Base-by-base conservation (phyloP, 2,329 filamentous ascomycete species). In the Exophiala xenobiotica region DNA sequence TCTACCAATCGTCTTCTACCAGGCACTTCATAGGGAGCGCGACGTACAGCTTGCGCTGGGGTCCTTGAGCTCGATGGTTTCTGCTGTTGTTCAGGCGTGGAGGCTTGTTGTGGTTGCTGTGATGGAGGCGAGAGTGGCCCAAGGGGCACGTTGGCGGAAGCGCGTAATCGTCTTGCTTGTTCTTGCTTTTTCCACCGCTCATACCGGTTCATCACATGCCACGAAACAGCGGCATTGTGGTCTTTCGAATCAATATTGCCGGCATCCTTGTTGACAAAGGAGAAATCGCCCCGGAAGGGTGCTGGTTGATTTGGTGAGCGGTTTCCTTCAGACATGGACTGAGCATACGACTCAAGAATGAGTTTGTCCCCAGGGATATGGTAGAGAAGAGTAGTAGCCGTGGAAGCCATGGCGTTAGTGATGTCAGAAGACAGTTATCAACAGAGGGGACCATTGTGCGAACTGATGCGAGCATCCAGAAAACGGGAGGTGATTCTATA, bases 181-280 rank as follows among this genome's bases (percentile, higher is more conserved):
- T 61, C 51, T 38, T 61, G 58, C 33, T 56, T 61, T 47, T 61
- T 61, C 56, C 56, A 61, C 39, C 52, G 49, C 46, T 61, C 58
- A 19, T 61, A 61, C 9, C 58, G 57, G 39, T 61, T 61, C 58
- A 61, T 58, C 14, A 61, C 58, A 49, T 61, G 58, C 56, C 56
- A 61, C 9, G 56, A 59, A 1, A 61, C 58, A 19, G 57, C 58
- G 14, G 58, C 58, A 50, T 55, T 59, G 43, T 61, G 58, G 18
- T 61, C 58, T 42, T 61, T 61, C 18, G 58, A 61, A 16, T 55
- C 57, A 24, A 61, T 61, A 35, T 61, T 61, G 42, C 56, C 57
- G n/a, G 58, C 58, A 49, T 61, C 58, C 51, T 61, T 61, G 45
- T 61, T 61, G 38, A 61, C 58, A 46, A 61, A 61, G 23, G 58